Conservation (phyloP, 2,329 filamentous ascomycete species). For the Aureobasidium namibiae region DNA sequence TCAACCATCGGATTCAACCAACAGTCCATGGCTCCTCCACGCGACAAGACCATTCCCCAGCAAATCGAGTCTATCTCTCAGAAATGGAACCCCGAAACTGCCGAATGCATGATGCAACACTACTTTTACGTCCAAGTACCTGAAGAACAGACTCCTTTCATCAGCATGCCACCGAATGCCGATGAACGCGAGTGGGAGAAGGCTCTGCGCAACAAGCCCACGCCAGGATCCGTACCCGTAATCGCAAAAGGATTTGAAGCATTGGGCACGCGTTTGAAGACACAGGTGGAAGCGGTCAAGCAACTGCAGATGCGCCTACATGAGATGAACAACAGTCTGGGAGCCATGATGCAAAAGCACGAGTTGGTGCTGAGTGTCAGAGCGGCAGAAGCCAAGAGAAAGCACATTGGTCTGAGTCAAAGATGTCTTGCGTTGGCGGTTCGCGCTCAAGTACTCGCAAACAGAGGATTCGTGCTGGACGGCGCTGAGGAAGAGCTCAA, state of each 20-base stretch:
- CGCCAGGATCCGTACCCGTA: conserved; percentile 66
- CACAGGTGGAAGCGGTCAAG: conserved; percentile 61
- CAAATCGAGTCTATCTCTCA: conserved; percentile 62
- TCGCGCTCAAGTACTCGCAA: conserved; percentile 71
- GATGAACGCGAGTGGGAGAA: conserved; percentile 77
- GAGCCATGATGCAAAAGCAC: conserved; percentile 64
- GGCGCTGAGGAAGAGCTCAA: conserved; percentile 71
- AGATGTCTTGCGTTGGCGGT: conserved; percentile 67
- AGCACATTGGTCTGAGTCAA: conserved; percentile 64
- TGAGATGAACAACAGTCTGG: conserved; percentile 68
- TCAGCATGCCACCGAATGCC: conserved; percentile 60
- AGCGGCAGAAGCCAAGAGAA: conserved; percentile 61
- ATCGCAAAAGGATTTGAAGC: conserved; percentile 66
- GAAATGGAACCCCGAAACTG: conserved; percentile 65
- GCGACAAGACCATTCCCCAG: conserved; percentile 65
- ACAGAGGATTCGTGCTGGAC: conserved; percentile 72
- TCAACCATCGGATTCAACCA: conserved; percentile 14
- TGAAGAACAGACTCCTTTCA: conserved; percentile 66
- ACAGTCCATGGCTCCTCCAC: conserved; percentile 9
- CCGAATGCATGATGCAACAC: conserved; percentile 66
- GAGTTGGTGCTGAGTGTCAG: conserved; percentile 69
- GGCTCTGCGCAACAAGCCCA: conserved; percentile 71
- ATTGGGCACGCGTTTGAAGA: conserved; percentile 62
- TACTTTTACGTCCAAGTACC: conserved; percentile 86
- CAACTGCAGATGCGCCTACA: conserved; percentile 66